Percentiles rank a stretch among this genome's conserved stretches.
Conservation (phyloP, 129 eudicot genomes). For the Silybum marianum region DNA sequence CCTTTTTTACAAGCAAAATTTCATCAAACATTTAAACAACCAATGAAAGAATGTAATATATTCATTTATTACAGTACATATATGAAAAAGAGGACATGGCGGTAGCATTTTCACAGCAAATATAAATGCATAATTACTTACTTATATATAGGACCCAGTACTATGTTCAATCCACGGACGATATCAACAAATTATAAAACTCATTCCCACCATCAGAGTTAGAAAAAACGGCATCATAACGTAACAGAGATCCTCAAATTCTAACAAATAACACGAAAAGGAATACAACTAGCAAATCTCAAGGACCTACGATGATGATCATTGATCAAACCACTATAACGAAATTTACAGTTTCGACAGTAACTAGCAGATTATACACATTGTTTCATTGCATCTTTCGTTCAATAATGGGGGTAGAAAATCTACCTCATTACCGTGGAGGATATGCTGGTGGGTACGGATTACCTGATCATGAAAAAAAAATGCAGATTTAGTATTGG, state of each 20-base stretch:
- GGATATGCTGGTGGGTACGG: slow-evolving; percentile 56
- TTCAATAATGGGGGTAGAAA: background rate
- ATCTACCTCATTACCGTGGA: slow-evolving; percentile 55
- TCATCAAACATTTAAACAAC: background rate
- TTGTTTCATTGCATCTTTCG: background rate
- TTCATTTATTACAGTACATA: background rate
- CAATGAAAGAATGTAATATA: background rate
- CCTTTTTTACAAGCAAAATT: no score
- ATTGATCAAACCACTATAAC: background rate
- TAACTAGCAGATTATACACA: background rate
- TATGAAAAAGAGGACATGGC: background rate
- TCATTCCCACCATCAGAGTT: background rate
- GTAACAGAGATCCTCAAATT: background rate
- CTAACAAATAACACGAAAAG: background rate
- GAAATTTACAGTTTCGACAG: slow-evolving; percentile 23
- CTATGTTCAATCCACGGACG: background rate
- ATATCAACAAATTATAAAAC: background rate
- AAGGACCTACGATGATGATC: no score
- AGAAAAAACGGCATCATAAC: background rate
- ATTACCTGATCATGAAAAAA: slow-evolving; percentile 35
- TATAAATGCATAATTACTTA: background rate
- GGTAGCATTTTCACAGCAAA: background rate
- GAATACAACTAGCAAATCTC: slow-evolving; percentile 12
- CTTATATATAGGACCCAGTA: background rate
- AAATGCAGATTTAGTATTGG: background rate